Conservation (phyloP, 352 stramenopile species). For the Blastocystis sp. region DNA sequence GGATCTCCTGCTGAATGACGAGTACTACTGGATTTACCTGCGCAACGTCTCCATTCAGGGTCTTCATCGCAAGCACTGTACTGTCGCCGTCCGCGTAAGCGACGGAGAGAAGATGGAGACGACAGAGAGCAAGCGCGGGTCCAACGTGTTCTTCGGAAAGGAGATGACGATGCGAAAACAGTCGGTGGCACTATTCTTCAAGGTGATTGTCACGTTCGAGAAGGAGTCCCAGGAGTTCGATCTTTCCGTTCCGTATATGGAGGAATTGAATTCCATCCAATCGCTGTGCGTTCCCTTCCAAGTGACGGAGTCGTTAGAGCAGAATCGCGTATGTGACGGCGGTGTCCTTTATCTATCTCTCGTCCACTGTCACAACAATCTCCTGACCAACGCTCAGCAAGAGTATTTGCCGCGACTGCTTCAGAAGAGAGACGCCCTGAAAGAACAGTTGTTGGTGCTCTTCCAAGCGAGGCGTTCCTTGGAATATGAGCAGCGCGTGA, state of each 20-base stretch:
- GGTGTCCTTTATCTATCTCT: conserved; percentile 1
- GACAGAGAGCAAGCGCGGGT: not conserved
- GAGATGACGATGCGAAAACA: not conserved
- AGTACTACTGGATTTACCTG: conserved; percentile 20
- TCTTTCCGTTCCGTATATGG: not conserved
- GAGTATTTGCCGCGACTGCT: conserved; percentile 20
- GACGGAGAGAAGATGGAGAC: not conserved
- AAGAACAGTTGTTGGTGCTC: not conserved
- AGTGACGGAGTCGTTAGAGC: not conserved
- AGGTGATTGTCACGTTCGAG: conserved; percentile 17
- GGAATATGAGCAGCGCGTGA: not conserved
- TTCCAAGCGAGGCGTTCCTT: not conserved
- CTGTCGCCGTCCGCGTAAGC: not conserved
- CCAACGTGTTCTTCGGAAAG: conserved; percentile 5
- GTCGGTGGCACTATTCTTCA: not conserved
- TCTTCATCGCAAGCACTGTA: not conserved
- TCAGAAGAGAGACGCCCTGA: not conserved
- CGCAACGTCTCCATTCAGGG: not conserved
- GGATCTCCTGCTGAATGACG: conserved; percentile 41
- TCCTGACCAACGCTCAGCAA: not conserved
- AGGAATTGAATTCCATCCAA: not conserved
- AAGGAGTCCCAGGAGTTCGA: conserved; percentile 10
- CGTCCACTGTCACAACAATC: conserved; percentile 21
- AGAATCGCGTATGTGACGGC: not conserved
- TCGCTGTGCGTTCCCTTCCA: not conserved